Conservation (phyloP, 2,329 filamentous ascomycete species). For the Botrytis deweyae region DNA sequence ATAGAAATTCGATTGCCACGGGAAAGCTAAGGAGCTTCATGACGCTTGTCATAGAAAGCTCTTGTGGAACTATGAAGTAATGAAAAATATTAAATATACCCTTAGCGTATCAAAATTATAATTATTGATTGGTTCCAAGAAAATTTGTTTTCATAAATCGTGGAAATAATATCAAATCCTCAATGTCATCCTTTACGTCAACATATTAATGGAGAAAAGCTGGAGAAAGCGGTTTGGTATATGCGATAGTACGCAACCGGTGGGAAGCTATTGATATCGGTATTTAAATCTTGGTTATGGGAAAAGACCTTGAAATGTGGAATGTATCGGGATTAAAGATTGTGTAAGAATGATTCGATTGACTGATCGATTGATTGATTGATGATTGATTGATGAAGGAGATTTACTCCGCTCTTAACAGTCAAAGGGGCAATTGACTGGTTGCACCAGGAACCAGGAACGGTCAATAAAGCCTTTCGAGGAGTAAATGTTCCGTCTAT, state of each 20-base stretch:
- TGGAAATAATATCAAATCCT: background rate
- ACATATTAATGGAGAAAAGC: background rate
- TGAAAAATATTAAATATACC: background rate
- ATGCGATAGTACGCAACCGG: background rate
- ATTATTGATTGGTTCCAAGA: background rate
- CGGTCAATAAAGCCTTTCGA: background rate
- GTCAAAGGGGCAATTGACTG: background rate
- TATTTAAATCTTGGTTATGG: slow-evolving; percentile 4
- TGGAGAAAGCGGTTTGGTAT: background rate
- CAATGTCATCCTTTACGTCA: slow-evolving; percentile 1
- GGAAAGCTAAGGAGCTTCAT: slow-evolving; percentile 4
- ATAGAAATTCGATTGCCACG: slow-evolving; percentile 8
- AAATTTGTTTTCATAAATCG: background rate
- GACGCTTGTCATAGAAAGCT: slow-evolving; percentile 9
- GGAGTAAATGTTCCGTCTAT: slow-evolving; percentile 1
- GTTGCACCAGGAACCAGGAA: background rate
- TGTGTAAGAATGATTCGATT: background rate
- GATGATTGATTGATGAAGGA: background rate
- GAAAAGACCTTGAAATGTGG: background rate
- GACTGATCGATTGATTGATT: too few species aligned
- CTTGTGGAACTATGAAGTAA: slow-evolving; percentile 19
- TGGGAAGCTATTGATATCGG: background rate
- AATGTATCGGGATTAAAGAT: background rate
- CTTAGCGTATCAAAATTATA: background rate
- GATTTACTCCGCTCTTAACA: background rate